phyloP scores from a whole-genome alignment of 2,329 filamentous ascomycete genomes.

The Huntiella decipiens region DNA sequence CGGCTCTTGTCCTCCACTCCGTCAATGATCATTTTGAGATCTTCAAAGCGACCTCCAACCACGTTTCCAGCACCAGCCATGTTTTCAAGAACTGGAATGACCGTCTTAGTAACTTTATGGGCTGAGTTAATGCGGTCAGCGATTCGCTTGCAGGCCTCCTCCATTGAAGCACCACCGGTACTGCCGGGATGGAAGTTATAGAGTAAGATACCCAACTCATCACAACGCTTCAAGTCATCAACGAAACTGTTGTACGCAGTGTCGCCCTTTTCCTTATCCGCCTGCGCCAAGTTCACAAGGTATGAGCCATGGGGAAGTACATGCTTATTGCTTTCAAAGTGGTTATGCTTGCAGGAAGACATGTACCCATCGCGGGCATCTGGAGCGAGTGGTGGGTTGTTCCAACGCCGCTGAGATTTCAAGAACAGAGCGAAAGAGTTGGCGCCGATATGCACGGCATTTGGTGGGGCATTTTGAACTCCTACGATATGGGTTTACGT shows the following conservation, averaged over 20 bases:
- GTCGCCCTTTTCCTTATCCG: constrained; percentile 56
- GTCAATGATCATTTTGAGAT: constrained; percentile 68
- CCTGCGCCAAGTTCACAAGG: constrained; percentile 84
- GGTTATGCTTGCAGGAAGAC: constrained; percentile 44
- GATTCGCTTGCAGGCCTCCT: constrained; percentile 57
- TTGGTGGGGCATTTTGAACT: constrained; percentile 71
- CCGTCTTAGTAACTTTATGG: constrained; percentile 54
- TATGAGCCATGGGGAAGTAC: constrained; percentile 89
- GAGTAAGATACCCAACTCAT: constrained; percentile 66
- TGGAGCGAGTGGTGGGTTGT: constrained; percentile 54
- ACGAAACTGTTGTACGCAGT: constrained; percentile 76
- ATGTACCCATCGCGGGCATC: constrained; percentile 53
- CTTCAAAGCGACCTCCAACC: constrained; percentile 68
- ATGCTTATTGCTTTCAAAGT: constrained; percentile 52
- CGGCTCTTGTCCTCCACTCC: constrained; percentile 62
- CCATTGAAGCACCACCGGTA: constrained; percentile 42
- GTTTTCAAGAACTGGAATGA: constrained; percentile 78
- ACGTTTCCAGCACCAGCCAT: constrained; percentile 87
- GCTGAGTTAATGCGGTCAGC: constrained; percentile 67
- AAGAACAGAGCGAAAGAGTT: constrained; percentile 92
- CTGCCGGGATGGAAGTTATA: constrained; percentile 98
- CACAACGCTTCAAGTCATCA: constrained; percentile 73
- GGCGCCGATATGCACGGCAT: constrained; percentile 63
- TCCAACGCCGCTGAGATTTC: constrained; percentile 93
- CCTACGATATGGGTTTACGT: constrained; percentile 28